Evolutionary conservation across 2,329 filamentous ascomycete species (phyloP).

Genomic region (Trichothecium sympodiale): DNA sequence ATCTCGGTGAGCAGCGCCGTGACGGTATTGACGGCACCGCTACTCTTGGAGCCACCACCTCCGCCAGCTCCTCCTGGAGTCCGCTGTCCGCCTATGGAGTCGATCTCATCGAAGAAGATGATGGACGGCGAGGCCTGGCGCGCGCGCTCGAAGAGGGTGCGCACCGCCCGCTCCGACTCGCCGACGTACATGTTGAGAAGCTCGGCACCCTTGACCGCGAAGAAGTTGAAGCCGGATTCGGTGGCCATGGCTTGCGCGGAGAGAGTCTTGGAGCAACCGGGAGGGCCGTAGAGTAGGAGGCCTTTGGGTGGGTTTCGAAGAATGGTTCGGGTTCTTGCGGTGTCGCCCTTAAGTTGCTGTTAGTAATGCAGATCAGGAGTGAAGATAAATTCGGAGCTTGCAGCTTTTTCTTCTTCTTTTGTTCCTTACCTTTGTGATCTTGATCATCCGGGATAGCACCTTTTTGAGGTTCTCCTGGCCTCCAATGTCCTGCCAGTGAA

Average conservation of each 20-base stretch:
- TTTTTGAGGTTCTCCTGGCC: constrained; percentile 69
- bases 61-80: constrained; percentile 23
- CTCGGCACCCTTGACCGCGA: constrained; percentile 88
- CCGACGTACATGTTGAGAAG: constrained; percentile 95
- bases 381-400: no score
- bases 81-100: constrained; percentile 60
- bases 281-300: constrained; percentile 80
- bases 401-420: no score
- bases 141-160: constrained; percentile 78
- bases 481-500: constrained; percentile 80
- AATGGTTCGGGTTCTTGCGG: constrained; percentile 19
- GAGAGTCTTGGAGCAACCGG: constrained; percentile 90
- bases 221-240: constrained; percentile 84
- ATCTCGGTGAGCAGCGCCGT: constrained; percentile 89
- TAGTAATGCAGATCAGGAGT: no score
- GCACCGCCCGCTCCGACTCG: constrained; percentile 77
- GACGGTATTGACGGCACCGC: constrained; percentile 64
- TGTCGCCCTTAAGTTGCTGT: constrained; percentile 13
- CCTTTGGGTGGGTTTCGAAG: constrained; percentile 59
- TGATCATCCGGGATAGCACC: constrained; percentile 40
- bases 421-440: constrained; percentile 21
- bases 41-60: constrained; percentile 20
- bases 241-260: constrained; percentile 85
- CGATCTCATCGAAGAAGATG: constrained; percentile 96
- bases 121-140: constrained; percentile 79